These are phyloP conservation scores for Ilex asprella DNA, from an alignment of 257 asterid genomes.

Conservation along the genomic window DNA sequence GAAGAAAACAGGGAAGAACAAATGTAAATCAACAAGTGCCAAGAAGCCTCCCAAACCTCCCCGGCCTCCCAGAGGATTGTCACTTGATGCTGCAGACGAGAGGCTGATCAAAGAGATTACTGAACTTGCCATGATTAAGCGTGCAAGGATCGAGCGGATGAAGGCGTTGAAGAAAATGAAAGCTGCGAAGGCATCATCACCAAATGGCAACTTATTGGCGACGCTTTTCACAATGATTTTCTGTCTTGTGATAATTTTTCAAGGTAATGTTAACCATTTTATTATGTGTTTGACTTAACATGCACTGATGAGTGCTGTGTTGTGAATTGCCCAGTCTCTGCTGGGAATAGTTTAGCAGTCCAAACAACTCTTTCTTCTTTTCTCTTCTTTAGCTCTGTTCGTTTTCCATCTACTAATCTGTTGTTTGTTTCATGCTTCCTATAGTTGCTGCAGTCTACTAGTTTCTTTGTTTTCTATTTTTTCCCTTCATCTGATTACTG, in stretches of 20 bases:
- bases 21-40: slow-evolving; percentile 42
- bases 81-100: slow-evolving; percentile 83
- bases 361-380: not conserved
- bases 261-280: not conserved
- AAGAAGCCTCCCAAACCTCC: slow-evolving; percentile 82
- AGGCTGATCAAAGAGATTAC: slow-evolving; percentile 72
- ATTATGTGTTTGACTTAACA: not conserved
- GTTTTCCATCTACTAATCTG: not conserved
- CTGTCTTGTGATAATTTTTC: not conserved
- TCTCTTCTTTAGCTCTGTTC: not conserved
- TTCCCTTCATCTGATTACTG: not conserved
- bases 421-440: not conserved
- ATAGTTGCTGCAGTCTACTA: not conserved
- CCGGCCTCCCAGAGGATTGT: slow-evolving; percentile 72
- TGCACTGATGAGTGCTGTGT: not conserved
- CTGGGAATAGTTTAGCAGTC: not conserved
- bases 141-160: slow-evolving; percentile 70
- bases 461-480: not conserved
- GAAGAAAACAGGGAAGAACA: slow-evolving; percentile 46
- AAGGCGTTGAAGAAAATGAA: slow-evolving; percentile 68
- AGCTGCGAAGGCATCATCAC: slow-evolving; percentile 42
- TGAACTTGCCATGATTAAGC: slow-evolving; percentile 60
- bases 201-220: not conserved
- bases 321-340: not conserved
- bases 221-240: not conserved